Conservation (phyloP, 2,329 filamentous ascomycete species). For the Sporothrix euskadiensis region DNA sequence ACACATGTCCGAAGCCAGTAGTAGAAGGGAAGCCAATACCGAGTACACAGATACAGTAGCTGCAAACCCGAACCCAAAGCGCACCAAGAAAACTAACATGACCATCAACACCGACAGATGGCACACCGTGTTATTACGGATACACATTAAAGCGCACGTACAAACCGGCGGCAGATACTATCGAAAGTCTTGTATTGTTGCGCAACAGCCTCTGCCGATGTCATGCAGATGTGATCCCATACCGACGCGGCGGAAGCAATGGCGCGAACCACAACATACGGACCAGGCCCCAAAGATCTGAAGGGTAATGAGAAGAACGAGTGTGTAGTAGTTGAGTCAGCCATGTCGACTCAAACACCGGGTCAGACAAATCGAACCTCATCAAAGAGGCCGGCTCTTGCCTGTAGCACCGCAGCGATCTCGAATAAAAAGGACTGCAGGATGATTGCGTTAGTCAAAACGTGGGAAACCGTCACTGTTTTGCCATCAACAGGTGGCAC, state of each 20-base stretch:
- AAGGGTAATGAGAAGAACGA: too few species aligned
- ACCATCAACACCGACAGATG: too few species aligned
- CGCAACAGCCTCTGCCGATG: background rate
- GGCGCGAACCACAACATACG: background rate
- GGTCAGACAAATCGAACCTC: constrained; percentile 65
- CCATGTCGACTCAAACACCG: background rate
- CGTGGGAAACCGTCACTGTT: constrained; percentile 70
- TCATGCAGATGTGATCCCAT: background rate
- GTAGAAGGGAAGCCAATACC: too few species aligned
- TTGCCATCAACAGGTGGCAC: constrained; percentile 37
- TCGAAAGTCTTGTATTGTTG: background rate
- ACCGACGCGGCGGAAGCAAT: background rate
- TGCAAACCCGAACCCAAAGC: background rate
- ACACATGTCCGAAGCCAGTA: too few species aligned
- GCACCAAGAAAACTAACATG: too few species aligned
- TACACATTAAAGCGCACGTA: background rate
- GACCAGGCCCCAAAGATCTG: background rate
- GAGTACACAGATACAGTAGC: too few species aligned
- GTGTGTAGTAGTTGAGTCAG: too few species aligned
- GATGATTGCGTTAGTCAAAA: constrained; percentile 77
- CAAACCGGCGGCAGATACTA: background rate
- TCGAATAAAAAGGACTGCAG: constrained; percentile 80
- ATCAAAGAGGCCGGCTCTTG: constrained; percentile 72
- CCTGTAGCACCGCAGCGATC: constrained; percentile 71
- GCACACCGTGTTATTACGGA: too few species aligned